phyloP scores from a whole-genome alignment of 345 rosid species.

The Crucihimalaya himalaica region DNA sequence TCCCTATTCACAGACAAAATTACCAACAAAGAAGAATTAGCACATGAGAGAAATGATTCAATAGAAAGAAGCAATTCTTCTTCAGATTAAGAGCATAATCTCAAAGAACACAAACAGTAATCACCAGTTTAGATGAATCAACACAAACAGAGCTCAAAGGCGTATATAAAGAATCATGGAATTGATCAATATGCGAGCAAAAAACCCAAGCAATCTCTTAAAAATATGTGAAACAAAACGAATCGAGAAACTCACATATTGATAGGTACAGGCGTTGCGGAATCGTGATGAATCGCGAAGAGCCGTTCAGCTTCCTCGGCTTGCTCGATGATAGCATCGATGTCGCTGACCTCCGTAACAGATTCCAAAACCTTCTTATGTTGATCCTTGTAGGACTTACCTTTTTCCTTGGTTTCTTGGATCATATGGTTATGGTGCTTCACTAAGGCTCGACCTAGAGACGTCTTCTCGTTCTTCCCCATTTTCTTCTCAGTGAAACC shows the following conservation, averaged over 20 bases:
- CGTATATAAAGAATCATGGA: background rate
- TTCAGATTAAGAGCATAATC: background rate
- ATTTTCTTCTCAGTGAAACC: conserved; percentile 27
- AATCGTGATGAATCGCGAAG: conserved; percentile 43
- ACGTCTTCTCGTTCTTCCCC: conserved; percentile 86
- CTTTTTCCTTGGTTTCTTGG: conserved; percentile 79
- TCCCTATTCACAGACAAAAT: conserved; percentile 50
- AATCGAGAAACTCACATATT: conserved; percentile 52
- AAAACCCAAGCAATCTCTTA: background rate
- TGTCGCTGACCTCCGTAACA: conserved; percentile 70
- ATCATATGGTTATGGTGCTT: conserved; percentile 92
- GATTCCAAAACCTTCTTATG: conserved; percentile 83
- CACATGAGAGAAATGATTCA: background rate
- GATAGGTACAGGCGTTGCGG: conserved; percentile 53
- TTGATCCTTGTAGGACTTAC: conserved; percentile 52
- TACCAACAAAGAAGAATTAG: background rate
- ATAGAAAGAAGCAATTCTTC: background rate
- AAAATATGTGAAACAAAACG: background rate
- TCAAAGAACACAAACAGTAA: background rate
- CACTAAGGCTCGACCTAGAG: conserved; percentile 77
- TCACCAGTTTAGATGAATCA: background rate
- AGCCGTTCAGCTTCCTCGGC: conserved; percentile 67
- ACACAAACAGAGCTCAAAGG: background rate
- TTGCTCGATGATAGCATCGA: conserved; percentile 81
- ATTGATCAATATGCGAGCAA: background rate